phyloP scores from a whole-genome alignment of 139 green algal genomes.

The Microglena sp. region DNA sequence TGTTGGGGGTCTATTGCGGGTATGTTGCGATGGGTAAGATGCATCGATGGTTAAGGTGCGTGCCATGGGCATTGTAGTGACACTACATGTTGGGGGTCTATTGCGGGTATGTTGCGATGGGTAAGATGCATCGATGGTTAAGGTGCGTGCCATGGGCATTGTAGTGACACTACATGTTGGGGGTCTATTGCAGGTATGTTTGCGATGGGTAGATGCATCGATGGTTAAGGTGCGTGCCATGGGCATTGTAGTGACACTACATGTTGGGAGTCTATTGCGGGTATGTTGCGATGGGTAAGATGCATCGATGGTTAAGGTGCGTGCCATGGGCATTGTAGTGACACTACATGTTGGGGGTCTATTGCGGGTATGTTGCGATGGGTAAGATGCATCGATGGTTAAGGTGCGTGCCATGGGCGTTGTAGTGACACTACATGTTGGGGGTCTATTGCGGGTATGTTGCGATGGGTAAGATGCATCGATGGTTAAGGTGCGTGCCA shows the following conservation, averaged over 20 bases:
- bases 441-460: not conserved
- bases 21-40: not conserved
- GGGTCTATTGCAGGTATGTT: not conserved
- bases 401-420: constrained; percentile 47
- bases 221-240: constrained; percentile 20
- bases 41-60: not conserved
- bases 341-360: not conserved
- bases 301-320: constrained; percentile 77
- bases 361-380: not conserved
- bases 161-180: not conserved
- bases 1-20: not conserved
- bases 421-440: not conserved
- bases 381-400: constrained; percentile 48
- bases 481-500: constrained; percentile 73
- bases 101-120: not conserved
- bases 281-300: no score
- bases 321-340: not conserved
- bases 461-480: not conserved
- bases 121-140: not conserved
- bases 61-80: not conserved
- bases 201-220: no score
- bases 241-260: not conserved
- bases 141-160: not conserved
- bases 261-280: not conserved
- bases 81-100: not conserved